phyloP scores from a whole-genome alignment of 805 yeast genomes.

The Saccharomyces jurei region DNA sequence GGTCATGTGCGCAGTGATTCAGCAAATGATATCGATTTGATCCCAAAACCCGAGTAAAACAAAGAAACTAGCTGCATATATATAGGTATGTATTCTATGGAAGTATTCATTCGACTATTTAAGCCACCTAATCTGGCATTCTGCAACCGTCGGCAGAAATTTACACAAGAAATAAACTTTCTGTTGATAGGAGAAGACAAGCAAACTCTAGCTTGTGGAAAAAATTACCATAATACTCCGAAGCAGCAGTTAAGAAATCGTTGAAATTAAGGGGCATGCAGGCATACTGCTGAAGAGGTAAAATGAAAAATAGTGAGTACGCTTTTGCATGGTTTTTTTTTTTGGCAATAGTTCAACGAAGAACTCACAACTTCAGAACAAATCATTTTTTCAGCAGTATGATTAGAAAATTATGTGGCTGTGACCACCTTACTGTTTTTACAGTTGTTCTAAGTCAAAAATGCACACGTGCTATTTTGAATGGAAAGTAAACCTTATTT shows the following conservation, averaged over 20 bases:
- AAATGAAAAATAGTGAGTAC: background rate
- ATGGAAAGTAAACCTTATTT: background rate
- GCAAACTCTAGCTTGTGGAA: background rate
- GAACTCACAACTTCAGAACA: background rate
- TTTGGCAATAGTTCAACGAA: background rate
- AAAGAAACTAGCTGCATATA: background rate
- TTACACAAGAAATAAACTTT: background rate
- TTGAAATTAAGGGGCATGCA: background rate
- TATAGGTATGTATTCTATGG: background rate
- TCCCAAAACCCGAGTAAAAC: background rate
- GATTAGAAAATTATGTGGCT: background rate
- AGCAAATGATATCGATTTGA: background rate
- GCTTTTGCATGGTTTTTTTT: background rate
- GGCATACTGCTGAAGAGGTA: background rate
- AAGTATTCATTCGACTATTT: background rate
- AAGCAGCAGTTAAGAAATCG: background rate
- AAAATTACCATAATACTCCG: background rate
- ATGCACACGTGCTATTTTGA: background rate
- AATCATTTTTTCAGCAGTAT: background rate
- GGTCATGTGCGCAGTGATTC: background rate
- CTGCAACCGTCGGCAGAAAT: background rate
- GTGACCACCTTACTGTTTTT: background rate
- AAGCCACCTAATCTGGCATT: background rate
- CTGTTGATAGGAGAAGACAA: background rate
- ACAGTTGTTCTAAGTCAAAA: background rate